Percentiles rank a stretch among this genome's conserved stretches.
These are phyloP conservation scores for Naganishia vishniacii DNA, from an alignment of 768 basidiomycete genomes.

Conservation along the genomic window DNA sequence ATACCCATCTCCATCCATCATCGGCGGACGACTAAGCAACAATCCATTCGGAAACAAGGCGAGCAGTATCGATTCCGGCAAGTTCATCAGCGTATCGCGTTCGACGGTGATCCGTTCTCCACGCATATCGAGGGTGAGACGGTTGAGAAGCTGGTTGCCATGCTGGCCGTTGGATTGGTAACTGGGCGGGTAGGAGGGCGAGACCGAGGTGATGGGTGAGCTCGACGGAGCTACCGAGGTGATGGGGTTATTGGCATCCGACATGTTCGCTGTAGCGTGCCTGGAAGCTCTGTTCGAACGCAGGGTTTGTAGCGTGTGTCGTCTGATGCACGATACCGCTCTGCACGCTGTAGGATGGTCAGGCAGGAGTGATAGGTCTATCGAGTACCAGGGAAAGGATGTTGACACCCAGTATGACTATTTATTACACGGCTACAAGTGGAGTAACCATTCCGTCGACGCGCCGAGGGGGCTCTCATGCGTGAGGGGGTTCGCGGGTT, in stretches of 20 bases:
- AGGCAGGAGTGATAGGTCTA: too few relatives aligned
- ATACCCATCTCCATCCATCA: conserved; percentile 18
- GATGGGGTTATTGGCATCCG: conserved; percentile 40
- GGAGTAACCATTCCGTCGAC: too few relatives aligned
- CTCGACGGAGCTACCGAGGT: conserved; percentile 47
- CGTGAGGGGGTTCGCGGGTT: too few relatives aligned
- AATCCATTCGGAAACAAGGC: conserved; percentile 97
- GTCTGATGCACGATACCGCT: too few relatives aligned
- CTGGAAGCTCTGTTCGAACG: background rate
- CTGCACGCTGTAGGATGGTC: too few relatives aligned
- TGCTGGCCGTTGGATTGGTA: conserved; percentile 24
- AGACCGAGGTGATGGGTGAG: conserved; percentile 48
- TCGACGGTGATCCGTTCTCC: conserved; percentile 89
- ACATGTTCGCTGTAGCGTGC: background rate
- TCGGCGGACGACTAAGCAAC: conserved; percentile 72
- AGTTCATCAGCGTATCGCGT: conserved; percentile 94
- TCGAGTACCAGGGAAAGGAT: too few relatives aligned
- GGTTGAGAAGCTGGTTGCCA: conserved; percentile 59
- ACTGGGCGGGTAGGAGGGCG: conserved; percentile 36
- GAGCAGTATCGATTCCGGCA: conserved; percentile 91
- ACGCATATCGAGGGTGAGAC: conserved; percentile 85
- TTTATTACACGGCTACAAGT: too few relatives aligned
- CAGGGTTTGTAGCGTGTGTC: too few relatives aligned
- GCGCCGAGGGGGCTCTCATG: too few relatives aligned
- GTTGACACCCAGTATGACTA: too few relatives aligned